Evolutionary conservation across 352 stramenopile genomes (phyloP), one percentile per base, ranked within the genome.

Genomic region (Globisporangium abappressorium): DNA sequence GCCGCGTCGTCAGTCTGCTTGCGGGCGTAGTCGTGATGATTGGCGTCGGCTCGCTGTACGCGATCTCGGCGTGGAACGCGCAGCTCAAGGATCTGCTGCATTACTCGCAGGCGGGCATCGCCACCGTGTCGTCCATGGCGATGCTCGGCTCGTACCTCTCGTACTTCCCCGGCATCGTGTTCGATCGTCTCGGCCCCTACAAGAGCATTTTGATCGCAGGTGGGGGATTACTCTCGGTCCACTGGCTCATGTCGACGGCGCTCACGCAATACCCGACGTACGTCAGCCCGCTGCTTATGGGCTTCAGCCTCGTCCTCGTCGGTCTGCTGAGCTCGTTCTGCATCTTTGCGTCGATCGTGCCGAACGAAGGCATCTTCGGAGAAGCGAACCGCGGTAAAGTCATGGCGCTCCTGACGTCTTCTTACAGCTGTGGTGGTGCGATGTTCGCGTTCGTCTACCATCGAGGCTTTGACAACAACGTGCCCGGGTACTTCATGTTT

Each of bases 61-160:
- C 85, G 18, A 81, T 95, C 28, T 94, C 87, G 3, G 78, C 84
- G 8, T 95, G 87, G 87, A 95, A 95, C 43, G 84, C 82, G 30
- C 72, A 95, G 72, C 85, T 95, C 59, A 94, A 94, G 75, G 80
- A 70, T 51, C 71, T 89, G 49, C 70, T 95, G 56, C 76, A 88
- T 38, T 92, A 85, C 64, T 91, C 85, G 20, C 85, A 94, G 62
- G 70, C 77, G 3, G 85, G 82, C 2, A 95, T 95, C 65, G 87
- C 85, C 5, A 80, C 75, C 20, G 83, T 95, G 22, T 90, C 81
- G 26, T 84, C 85, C 18, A 82, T 93, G 74, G 87, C 84, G 2
- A 79, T 90, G 70, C 72, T 95, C 43, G 87, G 87, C 53, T 82
- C 83, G 36, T 95, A 94, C 74, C 76, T 93, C 54, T 90, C 85